Percentiles rank a stretch among this genome's conserved stretches.
Conservation (phyloP, 495 filamentous ascomycete species). For the Neurospora sp. region DNA sequence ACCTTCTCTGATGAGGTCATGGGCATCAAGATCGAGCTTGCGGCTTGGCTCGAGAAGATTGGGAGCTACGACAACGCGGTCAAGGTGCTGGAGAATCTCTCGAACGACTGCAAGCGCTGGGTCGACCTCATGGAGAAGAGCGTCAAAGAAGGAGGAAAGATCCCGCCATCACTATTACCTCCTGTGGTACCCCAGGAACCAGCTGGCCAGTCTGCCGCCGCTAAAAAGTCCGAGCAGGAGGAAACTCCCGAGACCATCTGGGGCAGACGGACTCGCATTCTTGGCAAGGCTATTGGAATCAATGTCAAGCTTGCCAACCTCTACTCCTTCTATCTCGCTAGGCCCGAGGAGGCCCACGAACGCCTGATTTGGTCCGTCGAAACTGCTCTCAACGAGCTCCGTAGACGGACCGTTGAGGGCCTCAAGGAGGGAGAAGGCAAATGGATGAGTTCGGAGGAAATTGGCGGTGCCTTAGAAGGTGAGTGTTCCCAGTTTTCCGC, state of each 20-base stretch:
- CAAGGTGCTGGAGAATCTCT: conserved; percentile 61
- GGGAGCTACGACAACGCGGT: conserved; percentile 54
- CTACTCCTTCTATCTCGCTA: conserved; percentile 51
- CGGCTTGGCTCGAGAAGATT: conserved; percentile 66
- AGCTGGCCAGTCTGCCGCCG: neutral
- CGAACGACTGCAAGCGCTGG: conserved; percentile 51
- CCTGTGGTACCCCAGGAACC: conserved; percentile 13
- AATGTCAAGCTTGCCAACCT: conserved; percentile 74
- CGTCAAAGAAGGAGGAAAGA: conserved; percentile 31
- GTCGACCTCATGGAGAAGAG: conserved; percentile 47
- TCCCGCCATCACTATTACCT: neutral
- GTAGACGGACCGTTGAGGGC: conserved; percentile 53
- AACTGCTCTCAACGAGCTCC: conserved; percentile 62
- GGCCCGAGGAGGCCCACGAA: conserved; percentile 55
- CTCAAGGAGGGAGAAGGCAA: conserved; percentile 52
- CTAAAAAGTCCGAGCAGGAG: conserved; percentile 15
- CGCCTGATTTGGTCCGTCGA: conserved; percentile 75
- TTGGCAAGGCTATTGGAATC: conserved; percentile 64
- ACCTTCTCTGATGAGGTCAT: conserved; percentile 82
- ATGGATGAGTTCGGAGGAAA: conserved; percentile 65
- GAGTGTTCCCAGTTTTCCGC: conserved; percentile 11
- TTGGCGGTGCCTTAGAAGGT: conserved; percentile 63
- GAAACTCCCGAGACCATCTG: conserved; percentile 36
- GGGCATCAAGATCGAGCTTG: conserved; percentile 76
- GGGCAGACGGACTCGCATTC: conserved; percentile 55